Evolutionary conservation across 2,329 filamentous ascomycete genomes (phyloP), one percentile per base, ranked within the genome.

Genomic region (Talaromyces sp.): DNA sequence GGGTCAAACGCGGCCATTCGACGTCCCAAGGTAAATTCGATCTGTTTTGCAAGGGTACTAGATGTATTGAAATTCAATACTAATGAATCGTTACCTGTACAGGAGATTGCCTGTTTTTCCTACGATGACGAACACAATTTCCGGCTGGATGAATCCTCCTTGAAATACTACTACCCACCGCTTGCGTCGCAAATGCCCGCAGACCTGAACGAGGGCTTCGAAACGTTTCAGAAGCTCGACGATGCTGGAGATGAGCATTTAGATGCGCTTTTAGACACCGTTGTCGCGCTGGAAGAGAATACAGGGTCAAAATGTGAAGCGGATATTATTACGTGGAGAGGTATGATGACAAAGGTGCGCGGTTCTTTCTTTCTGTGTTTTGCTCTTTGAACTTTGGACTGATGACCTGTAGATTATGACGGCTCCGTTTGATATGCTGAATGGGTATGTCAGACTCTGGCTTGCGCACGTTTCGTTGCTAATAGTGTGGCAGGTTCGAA

Each of bases 301-400:
- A 85, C 83, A 0, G 84, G 85, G 2, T 82, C 85, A 69, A 88
- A 84, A 70, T 87, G 88, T 33, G 87, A 92, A 64, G 88, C 89
- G 2, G 87, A 96, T 68, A 74, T 98, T 53, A 83, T 98, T 57
- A 98, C 93, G 1, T 99, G 93, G 93, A 83, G 95, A 70, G 95
- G 95, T 42, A 97, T 98, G 92, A 93, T 99, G 88, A 98, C 95
- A 65, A 99, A 97, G 83, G 92, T 93, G 72, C 58, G 75, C 58
- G 25, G 42, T 44, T 25, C 3, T 47, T 25, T 47, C 5, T 11
- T 19, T 22, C 42, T 11, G 22, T 10, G 7, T 11, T 22, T 19
- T 10, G 39, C 8, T 30, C 19, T 39, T 25, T 36, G 27, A 32
- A 9, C n/a, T 13, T 33, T 7, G 10, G 15, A 54, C 27, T 63